Evolutionary conservation across 345 rosid species (phyloP).

Genomic region (Erysimum cheiranthoides): DNA sequence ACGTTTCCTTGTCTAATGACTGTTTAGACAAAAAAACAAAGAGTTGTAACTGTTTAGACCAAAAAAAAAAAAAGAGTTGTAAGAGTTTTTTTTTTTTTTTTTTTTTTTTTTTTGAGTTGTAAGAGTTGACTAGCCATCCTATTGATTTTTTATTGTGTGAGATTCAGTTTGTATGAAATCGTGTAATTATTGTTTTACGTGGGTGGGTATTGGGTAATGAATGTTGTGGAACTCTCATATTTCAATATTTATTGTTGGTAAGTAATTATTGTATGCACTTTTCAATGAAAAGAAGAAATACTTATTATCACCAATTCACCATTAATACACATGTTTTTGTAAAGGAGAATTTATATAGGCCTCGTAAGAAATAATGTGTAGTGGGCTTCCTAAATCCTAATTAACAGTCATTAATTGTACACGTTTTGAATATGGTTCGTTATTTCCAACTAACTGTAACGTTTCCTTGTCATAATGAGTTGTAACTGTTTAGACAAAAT

Average conservation of each 20-base stretch:
- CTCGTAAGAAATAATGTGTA: neutral
- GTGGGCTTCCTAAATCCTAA: neutral
- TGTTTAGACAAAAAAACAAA: too few relatives aligned
- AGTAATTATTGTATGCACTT: too few relatives aligned
- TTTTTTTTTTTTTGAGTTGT: too few relatives aligned
- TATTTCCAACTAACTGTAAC: slow-evolving; percentile 14
- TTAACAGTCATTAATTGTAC: neutral
- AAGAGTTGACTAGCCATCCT: slow-evolving; percentile 23
- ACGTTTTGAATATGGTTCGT: slow-evolving; percentile 36
- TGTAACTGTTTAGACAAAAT: too few relatives aligned
- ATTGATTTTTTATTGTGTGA: neutral
- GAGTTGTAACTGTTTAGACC: neutral
- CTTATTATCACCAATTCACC: too few relatives aligned
- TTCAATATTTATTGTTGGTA: neutral
- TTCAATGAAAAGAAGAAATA: too few relatives aligned
- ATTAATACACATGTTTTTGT: neutral
- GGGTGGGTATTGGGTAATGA: slow-evolving; percentile 13
- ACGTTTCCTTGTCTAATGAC: too few relatives aligned
- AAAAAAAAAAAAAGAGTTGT: neutral
- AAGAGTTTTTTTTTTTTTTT: too few relatives aligned
- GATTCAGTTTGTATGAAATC: neutral
- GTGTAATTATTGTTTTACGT: slow-evolving; percentile 11
- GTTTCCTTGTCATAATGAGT: too few relatives aligned
- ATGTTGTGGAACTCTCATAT: neutral
- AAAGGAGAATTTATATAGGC: neutral